Evolutionary conservation across 2,329 filamentous ascomycete genomes (phyloP), one percentile per base, ranked within the genome.

Genomic region (Magnaporthiopsis incrustans): DNA sequence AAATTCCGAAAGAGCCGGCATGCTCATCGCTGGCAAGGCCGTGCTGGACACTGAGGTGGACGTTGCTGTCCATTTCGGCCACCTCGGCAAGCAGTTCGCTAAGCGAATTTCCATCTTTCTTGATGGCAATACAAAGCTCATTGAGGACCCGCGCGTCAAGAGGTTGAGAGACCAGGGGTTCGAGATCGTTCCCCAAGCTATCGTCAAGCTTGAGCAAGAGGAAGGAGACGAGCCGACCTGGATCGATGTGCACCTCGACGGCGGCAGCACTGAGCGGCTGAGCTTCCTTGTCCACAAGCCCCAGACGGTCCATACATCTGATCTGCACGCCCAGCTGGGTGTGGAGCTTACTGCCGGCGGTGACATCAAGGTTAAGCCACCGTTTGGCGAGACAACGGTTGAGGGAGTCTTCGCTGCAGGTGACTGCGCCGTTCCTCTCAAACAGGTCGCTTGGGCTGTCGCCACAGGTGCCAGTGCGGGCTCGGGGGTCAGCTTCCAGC

Each of bases 401-500:
- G 71, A 73, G 2, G 84, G 84, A 0, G 79, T 82, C 3, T 85
- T 82, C 72, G 82, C 82, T 0, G 81, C 75, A 1, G 84, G 84
- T 0, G 84, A 87, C 71, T 78, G 75, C 63, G 73, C 71, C 1
- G 44, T 53, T 10, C 18, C 44, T 25, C 44, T 53, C 44, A 53
- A 53, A 18, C 14, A 72, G 72, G 12, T 65, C 68, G 65, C 68
- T 76, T 61, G 69, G 67, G 70, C 69, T 5, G 72, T 44, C 71
- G 0, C 27, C 71, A 32, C 65, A 70, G 65, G 76, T 75, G 0
- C 64, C 70, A 63, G 53, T 69, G 27, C 30, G 15, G 27, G 58
- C 22, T 60, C 33, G 27, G 27, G 58, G 7, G 33, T 60, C 30
- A 60, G n/a, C 26, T 60, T 32, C 58, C 22, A 32, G 30, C 27